These are phyloP conservation scores for Solanum appendiculatum DNA, from an alignment of 257 asterid species.

Conservation along the genomic window DNA sequence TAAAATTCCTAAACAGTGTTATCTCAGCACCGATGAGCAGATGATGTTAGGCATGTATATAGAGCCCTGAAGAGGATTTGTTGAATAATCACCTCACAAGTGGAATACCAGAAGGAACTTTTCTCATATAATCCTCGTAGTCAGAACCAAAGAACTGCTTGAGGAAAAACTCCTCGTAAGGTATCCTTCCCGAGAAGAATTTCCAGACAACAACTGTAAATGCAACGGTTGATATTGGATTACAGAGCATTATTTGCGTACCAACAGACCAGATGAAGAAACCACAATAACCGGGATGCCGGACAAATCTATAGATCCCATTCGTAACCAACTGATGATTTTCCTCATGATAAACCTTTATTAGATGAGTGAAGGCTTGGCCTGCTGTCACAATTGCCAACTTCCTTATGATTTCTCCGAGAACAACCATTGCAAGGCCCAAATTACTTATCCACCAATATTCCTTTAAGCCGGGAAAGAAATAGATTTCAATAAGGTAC, in stretches of 20 bases:
- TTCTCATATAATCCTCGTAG: constrained; percentile 53
- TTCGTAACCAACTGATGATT: constrained; percentile 61
- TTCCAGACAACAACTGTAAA: constrained; percentile 65
- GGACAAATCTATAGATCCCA: constrained; percentile 48
- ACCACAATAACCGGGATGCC: constrained; percentile 78
- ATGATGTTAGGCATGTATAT: not conserved
- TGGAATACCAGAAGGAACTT: constrained; percentile 71
- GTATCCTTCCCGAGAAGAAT: constrained; percentile 60
- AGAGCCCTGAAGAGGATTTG: not conserved
- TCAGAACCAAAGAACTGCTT: constrained; percentile 62
- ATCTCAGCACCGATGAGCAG: not conserved
- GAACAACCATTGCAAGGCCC: constrained; percentile 60
- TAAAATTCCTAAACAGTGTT: not conserved
- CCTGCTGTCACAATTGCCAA: constrained; percentile 86
- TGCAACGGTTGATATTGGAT: constrained; percentile 55
- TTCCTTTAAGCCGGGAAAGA: not conserved
- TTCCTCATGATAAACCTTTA: constrained; percentile 54
- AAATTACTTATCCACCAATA: constrained; percentile 54
- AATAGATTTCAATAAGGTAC: constrained; percentile 48
- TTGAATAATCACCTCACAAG: constrained; percentile 35
- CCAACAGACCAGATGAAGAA: constrained; percentile 36
- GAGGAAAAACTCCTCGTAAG: constrained; percentile 82
- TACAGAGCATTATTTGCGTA: constrained; percentile 64
- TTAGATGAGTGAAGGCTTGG: constrained; percentile 73
- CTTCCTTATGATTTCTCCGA: constrained; percentile 76